Evolutionary conservation across 352 stramenopile genomes (phyloP).

Genomic region (Plasmopara viticola): DNA sequence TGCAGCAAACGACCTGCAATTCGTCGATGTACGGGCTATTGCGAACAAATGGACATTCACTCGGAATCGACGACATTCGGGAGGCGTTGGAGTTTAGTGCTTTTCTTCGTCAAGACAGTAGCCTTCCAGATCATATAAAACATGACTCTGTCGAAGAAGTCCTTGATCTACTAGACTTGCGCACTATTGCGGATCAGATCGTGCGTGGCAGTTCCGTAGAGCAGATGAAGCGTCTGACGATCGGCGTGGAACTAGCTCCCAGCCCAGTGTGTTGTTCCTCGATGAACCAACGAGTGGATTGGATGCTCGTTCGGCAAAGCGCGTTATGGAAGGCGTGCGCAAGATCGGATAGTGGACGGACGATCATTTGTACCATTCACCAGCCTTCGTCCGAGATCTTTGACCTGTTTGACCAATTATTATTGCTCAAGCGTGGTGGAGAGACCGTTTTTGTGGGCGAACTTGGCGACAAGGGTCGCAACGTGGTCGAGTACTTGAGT

Average conservation of each 20-base stretch:
- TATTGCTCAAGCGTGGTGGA: constrained; percentile 56
- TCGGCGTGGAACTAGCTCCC: constrained; percentile 55
- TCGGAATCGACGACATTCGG: constrained; percentile 79
- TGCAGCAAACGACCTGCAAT: constrained; percentile 32
- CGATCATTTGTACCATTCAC: constrained; percentile 88
- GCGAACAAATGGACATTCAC: constrained; percentile 31
- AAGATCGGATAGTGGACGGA: constrained; percentile 57
- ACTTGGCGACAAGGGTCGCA: constrained; percentile 21
- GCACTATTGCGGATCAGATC: constrained; percentile 18
- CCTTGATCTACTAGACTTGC: constrained; percentile 25
- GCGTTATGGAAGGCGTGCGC: constrained; percentile 71
- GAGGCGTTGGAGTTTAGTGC: constrained; percentile 87
- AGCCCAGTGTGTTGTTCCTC: constrained; percentile 77
- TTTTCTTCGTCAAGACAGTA: constrained; percentile 46
- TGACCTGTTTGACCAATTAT: constrained; percentile 73
- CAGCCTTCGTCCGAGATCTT: constrained; percentile 9
- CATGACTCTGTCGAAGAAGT: constrained; percentile 26
- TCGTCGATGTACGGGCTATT: constrained; percentile 37
- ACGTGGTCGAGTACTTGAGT: constrained; percentile 23
- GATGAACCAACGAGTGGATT: constrained; percentile 32
- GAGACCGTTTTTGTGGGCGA: constrained; percentile 34
- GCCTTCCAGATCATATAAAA: constrained; percentile 16
- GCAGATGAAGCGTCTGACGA: constrained; percentile 41
- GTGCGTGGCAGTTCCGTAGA: constrained; percentile 17
- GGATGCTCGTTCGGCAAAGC: neutral